Evolutionary conservation across 768 basidiomycete genomes (phyloP), one percentile per base, ranked within the genome.

Genomic region (Galerina marginata): DNA sequence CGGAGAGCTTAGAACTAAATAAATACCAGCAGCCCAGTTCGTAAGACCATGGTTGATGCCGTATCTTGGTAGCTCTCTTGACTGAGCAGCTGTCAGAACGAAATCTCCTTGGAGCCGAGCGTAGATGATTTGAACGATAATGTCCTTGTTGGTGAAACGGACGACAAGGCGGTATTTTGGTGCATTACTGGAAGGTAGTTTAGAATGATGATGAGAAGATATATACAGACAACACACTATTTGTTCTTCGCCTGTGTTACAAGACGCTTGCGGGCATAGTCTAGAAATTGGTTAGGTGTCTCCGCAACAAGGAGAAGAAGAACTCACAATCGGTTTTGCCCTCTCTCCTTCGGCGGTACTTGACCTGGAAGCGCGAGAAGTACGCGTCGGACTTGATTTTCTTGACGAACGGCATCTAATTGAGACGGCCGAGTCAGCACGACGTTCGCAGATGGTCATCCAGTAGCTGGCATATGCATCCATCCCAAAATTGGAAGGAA

Each of bases 201-300:
- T 33, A 59, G 40, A 14, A 43, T 6, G 23, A 29, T 23, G 9
- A 9, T 20, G 37, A n/a, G 23, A 12, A 20, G 33, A 11, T 12
- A 36, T 33, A 11, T 36, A 29, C 39, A 55, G 9, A 14, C 47
- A 3, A 77, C 87, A 37, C 74, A 91, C 90, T 97, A 99, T 84
- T 99, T 99, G 89, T 98, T 99, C 86, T 99, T 99, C 60, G 97
- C 95, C 85, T 99, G 97, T 60, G 93, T 88, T 66, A 99, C 88
- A 56, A 99, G 87, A 67, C 96, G 90, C 83, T 98, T 97, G 68
- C 97, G 93, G 65, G 97, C 97, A 71, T 99, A 98, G 86, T 99
- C 93, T 95, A 65, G 9, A 54, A 39, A 55, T n/a, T 37, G 64
- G 29, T 69, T 20, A 67, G 64, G 45, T 52, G 2, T 40, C 38